A percentile compares a stretch with the other conserved stretches of the same genome.
These are phyloP conservation scores for Hypomontagnella monticulosa DNA, from an alignment of 495 filamentous ascomycete species.

Conservation along the genomic window DNA sequence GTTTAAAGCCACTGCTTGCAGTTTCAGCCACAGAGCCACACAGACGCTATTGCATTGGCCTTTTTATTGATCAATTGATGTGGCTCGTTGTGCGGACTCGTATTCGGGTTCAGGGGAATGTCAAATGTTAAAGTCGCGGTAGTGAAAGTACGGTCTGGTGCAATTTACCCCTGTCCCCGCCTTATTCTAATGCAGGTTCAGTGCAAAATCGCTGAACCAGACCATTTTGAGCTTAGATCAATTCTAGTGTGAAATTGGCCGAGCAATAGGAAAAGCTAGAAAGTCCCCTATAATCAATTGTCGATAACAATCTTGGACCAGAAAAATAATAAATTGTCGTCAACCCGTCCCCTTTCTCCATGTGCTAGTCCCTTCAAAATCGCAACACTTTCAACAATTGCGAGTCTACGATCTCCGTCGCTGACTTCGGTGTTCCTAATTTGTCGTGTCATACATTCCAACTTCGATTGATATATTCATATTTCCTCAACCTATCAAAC, in stretches of 20 bases:
- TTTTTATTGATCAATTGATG: neutral
- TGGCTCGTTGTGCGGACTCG: conserved; percentile 42
- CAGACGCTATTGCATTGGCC: no score
- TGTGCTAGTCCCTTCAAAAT: conserved; percentile 9
- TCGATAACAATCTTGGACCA: conserved; percentile 34
- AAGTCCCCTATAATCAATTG: conserved; percentile 25
- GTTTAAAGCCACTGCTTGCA: neutral
- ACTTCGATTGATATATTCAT: neutral
- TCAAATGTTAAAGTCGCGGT: conserved; percentile 13
- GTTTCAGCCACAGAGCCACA: conserved; percentile 14
- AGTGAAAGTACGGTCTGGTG: conserved; percentile 1
- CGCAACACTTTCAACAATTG: conserved; percentile 10
- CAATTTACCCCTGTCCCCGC: conserved; percentile 28
- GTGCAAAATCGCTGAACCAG: conserved; percentile 15
- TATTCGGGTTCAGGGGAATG: conserved; percentile 45
- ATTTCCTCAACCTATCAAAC: conserved; percentile 41
- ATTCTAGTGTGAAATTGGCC: conserved; percentile 26
- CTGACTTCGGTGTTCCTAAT: conserved; percentile 1
- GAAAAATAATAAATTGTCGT: conserved; percentile 39
- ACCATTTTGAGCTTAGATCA: conserved; percentile 14
- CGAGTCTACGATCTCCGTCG: neutral
- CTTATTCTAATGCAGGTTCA: conserved; percentile 30
- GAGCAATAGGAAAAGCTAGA: conserved; percentile 29
- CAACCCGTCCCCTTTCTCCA: conserved; percentile 14
- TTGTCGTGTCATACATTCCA: conserved; percentile 1